These are phyloP conservation scores for Lumnitzera racemosa DNA, from an alignment of 345 rosid genomes.

Conservation along the genomic window DNA sequence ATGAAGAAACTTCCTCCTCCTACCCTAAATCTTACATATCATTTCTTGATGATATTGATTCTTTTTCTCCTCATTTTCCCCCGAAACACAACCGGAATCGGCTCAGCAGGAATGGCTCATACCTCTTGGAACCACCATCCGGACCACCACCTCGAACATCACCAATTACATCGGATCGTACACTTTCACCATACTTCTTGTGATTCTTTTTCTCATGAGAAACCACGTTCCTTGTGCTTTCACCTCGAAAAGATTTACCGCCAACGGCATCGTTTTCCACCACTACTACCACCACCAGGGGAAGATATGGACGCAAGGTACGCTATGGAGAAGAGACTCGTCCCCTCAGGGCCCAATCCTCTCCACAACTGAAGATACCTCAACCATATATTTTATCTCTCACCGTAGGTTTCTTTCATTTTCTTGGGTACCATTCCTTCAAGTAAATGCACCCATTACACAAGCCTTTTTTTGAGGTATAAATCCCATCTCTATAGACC, in stretches of 20 bases:
- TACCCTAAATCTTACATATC: not conserved
- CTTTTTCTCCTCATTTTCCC: slow-evolving; percentile 4
- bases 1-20: slow-evolving; percentile 7
- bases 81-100: not conserved
- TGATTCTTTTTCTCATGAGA: slow-evolving; percentile 16
- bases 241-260: slow-evolving; percentile 27
- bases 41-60: slow-evolving; percentile 1
- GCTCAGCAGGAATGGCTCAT: not conserved
- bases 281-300: slow-evolving; percentile 3
- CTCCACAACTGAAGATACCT: slow-evolving; percentile 45
- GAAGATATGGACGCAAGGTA: slow-evolving; percentile 43
- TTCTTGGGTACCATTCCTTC: too few relatives aligned
- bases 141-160: not conserved
- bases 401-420: too few relatives aligned
- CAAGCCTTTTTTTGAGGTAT: too few relatives aligned
- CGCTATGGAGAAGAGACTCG: slow-evolving; percentile 56
- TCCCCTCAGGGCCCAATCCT: slow-evolving; percentile 69
- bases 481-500: too few relatives aligned
- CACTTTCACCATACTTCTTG: slow-evolving; percentile 16
- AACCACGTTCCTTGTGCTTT: slow-evolving; percentile 30
- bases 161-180: too few relatives aligned
- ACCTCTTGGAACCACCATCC: slow-evolving; percentile 3
- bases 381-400: too few relatives aligned
- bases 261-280: not conserved
- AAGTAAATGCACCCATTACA: not conserved